Evolutionary conservation across 1,284 basidiomycete genomes (phyloP).

Genomic region (Cutaneotrichosporon sp.): DNA sequence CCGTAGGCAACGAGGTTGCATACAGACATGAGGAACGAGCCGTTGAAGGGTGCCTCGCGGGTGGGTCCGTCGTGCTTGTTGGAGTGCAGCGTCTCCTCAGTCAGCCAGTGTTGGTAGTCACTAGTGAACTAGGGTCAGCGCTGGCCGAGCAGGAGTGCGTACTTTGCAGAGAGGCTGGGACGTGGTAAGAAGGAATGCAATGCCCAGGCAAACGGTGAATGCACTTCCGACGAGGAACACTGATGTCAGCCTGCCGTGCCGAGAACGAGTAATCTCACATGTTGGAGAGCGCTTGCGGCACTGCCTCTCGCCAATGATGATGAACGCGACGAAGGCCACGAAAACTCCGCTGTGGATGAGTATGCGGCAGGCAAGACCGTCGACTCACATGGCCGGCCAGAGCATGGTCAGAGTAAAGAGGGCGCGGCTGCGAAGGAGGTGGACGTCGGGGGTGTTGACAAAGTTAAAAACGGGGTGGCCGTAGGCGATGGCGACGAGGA

Average conservation of each 20-base stretch:
- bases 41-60: slow-evolving; percentile 54
- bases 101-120: too few relatives aligned
- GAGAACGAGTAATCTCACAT: neutral
- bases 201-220: slow-evolving; percentile 65
- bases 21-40: slow-evolving; percentile 70
- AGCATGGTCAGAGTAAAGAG: slow-evolving; percentile 73
- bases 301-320: slow-evolving; percentile 64
- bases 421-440: slow-evolving; percentile 58
- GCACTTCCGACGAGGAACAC: slow-evolving; percentile 27
- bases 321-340: slow-evolving; percentile 64
- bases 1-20: slow-evolving; percentile 59
- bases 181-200: slow-evolving; percentile 71
- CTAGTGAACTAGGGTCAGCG: slow-evolving; percentile 48
- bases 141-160: slow-evolving; percentile 23
- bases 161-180: slow-evolving; percentile 70
- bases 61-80: too few relatives aligned
- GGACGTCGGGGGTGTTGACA: slow-evolving; percentile 44
- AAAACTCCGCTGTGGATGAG: slow-evolving; percentile 56
- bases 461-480: slow-evolving; percentile 58
- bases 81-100: too few relatives aligned
- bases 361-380: too few relatives aligned
- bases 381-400: slow-evolving; percentile 58
- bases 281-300: slow-evolving; percentile 68
- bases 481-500: slow-evolving; percentile 69
- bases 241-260: neutral